phyloP scores from a whole-genome alignment of 2,329 filamentous ascomycete species.

The Penicillium decumbens region DNA sequence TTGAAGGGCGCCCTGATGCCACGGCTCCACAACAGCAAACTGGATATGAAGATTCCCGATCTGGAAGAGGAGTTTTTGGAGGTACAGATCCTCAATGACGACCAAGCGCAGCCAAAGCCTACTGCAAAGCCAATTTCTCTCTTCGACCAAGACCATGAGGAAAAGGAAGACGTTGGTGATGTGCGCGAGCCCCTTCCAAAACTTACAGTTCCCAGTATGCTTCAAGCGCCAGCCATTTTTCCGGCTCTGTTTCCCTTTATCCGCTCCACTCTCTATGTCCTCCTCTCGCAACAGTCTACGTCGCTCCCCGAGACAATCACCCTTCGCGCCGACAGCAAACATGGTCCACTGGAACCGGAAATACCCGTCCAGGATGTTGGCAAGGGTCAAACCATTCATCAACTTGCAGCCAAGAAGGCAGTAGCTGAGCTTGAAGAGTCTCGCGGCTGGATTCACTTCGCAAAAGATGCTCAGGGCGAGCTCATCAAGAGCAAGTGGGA shows the following conservation, averaged over 20 bases:
- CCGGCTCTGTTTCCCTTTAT: neutral
- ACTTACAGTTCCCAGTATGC: neutral
- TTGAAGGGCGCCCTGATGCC: neutral
- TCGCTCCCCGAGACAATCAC: neutral
- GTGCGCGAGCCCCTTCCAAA: neutral
- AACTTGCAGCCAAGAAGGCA: conserved; percentile 8
- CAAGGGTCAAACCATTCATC: conserved; percentile 5
- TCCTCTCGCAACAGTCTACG: neutral
- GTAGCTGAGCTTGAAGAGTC: conserved; percentile 11
- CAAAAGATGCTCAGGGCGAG: neutral
- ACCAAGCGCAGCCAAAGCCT: neutral
- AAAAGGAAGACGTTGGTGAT: neutral
- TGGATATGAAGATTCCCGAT: neutral
- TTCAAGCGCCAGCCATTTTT: neutral
- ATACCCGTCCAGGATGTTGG: neutral
- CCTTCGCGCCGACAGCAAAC: neutral
- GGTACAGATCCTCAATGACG: neutral
- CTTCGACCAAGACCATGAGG: neutral
- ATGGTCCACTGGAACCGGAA: neutral
- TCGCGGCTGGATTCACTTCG: conserved; percentile 8
- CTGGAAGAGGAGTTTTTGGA: neutral
- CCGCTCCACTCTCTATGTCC: neutral
- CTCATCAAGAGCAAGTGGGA: neutral
- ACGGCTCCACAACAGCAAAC: neutral
- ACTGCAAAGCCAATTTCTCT: neutral